phyloP scores from a whole-genome alignment of 768 basidiomycete species.

The Lactarius deliciosus region DNA sequence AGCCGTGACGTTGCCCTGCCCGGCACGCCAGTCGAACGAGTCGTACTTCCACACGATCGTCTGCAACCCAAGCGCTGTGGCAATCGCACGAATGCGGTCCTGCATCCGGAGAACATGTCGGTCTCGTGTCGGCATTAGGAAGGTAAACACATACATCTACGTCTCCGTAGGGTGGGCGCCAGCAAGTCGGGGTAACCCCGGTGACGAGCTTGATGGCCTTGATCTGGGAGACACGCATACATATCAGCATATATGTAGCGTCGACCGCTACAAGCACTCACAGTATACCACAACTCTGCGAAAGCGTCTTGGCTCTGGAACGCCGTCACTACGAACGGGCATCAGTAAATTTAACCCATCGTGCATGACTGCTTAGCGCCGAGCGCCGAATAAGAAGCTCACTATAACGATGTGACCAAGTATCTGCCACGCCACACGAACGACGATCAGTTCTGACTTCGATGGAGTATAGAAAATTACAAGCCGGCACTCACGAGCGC shows the following conservation, averaged over 20 bases:
- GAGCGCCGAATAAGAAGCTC: background rate
- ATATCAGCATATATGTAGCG: background rate
- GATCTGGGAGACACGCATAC: slow-evolving; percentile 36
- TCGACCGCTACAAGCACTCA: slow-evolving; percentile 33
- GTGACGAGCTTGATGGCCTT: slow-evolving; percentile 54
- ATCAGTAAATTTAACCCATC: background rate
- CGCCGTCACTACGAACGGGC: slow-evolving; percentile 47
- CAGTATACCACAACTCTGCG: slow-evolving; percentile 74
- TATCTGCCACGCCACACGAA: slow-evolving; percentile 32
- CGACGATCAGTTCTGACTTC: background rate
- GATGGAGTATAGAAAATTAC: background rate
- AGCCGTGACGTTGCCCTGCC: slow-evolving; percentile 12
- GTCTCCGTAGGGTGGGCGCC: slow-evolving; percentile 64
- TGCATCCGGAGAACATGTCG: background rate
- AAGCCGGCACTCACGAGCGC: slow-evolving; percentile 48
- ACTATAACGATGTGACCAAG: slow-evolving; percentile 56
- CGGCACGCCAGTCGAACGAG: slow-evolving; percentile 62
- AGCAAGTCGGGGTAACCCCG: slow-evolving; percentile 59
- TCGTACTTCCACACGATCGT: slow-evolving; percentile 76
- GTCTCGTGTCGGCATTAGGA: background rate
- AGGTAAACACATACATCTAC: slow-evolving; percentile 43
- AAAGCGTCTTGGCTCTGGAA: slow-evolving; percentile 65
- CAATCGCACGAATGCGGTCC: slow-evolving; percentile 72
- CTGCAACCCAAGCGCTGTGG: slow-evolving; percentile 63
- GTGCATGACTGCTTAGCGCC: background rate